These are phyloP conservation scores for Torrubiella hemipterigena DNA, from an alignment of 2,329 filamentous ascomycete species.

Conservation along the genomic window DNA sequence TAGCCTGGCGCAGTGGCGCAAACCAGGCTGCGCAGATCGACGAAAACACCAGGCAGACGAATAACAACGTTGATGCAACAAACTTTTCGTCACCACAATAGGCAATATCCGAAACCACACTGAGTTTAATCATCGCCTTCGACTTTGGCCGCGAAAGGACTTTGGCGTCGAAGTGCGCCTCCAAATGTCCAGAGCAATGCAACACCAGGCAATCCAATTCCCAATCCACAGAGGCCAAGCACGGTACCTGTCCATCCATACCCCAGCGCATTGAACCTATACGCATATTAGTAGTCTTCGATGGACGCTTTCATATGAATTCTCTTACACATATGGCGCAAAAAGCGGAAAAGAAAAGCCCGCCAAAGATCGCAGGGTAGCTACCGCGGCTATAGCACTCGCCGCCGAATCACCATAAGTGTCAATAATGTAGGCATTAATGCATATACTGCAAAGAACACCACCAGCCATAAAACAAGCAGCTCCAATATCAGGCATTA, in stretches of 20 bases:
- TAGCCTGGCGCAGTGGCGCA: no score
- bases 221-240: neutral
- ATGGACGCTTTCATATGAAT: neutral
- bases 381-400: neutral
- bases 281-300: neutral
- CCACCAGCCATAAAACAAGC: neutral
- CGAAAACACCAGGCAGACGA: no score
- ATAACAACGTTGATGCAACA: no score
- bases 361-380: neutral
- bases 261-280: neutral
- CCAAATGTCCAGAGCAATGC: neutral
- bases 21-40: no score
- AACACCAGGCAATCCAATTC: neutral
- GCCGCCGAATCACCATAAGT: neutral
- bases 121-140: constrained; percentile 1
- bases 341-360: neutral
- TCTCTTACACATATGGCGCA: neutral
- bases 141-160: neutral
- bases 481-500: constrained; percentile 48
- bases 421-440: neutral
- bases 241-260: neutral
- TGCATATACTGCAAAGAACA: neutral
- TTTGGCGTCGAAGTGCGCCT: neutral
- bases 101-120: no score
- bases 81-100: no score